phyloP scores from a whole-genome alignment of 257 asterid species.

The Parsonsia alboflavescens region DNA sequence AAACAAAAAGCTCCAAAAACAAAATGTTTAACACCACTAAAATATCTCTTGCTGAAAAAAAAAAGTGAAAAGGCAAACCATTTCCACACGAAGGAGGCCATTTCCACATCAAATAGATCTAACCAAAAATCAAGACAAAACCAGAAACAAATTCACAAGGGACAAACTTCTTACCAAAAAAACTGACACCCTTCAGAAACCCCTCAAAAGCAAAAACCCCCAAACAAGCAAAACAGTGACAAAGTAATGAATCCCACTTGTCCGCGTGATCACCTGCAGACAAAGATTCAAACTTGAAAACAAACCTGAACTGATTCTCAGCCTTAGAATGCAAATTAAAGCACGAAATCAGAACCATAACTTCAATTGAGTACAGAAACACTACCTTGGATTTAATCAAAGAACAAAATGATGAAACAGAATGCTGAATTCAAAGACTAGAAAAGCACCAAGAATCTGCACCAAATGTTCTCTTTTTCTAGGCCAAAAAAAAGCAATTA shows the following conservation, averaged over 20 bases:
- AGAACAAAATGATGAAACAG: constrained; percentile 2
- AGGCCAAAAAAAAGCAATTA: constrained; percentile 14
- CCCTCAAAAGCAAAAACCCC: constrained; percentile 1
- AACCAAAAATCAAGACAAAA: background rate
- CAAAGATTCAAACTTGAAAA: constrained; percentile 19
- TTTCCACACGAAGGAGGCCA: background rate
- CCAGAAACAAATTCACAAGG: background rate
- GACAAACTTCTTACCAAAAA: background rate
- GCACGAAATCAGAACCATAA: constrained; percentile 5
- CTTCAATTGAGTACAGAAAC: background rate
- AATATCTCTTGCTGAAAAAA: background rate
- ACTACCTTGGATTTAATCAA: constrained; percentile 12
- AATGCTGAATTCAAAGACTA: constrained; percentile 8
- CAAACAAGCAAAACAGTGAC: constrained; percentile 6
- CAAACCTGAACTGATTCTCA: background rate
- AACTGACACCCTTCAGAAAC: background rate
- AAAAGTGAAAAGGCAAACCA: background rate
- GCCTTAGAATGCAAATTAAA: background rate
- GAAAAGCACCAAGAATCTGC: background rate
- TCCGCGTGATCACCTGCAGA: constrained; percentile 1
- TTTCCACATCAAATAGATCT: constrained; percentile 15
- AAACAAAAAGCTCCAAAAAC: background rate
- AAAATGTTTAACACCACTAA: background rate
- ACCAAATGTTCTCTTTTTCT: constrained; percentile 9
- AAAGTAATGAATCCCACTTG: background rate